Evolutionary conservation across 1,284 basidiomycete genomes (phyloP).

Genomic region (Malassezia arunalokei): DNA sequence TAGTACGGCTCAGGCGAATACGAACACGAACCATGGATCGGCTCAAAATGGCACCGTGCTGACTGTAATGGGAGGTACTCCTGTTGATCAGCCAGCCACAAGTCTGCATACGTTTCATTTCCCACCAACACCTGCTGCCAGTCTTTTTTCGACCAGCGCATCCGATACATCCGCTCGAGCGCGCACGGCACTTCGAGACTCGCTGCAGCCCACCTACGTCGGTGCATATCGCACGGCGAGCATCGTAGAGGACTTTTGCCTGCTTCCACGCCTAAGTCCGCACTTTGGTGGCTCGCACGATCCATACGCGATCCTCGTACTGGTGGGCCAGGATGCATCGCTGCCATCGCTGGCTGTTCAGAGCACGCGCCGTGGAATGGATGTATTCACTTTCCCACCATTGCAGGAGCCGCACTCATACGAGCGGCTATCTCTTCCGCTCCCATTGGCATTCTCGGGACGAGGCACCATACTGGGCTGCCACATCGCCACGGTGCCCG

Average conservation of each 20-base stretch:
- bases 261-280: conserved; percentile 61
- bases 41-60: conserved; percentile 47
- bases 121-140: conserved; percentile 56
- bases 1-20: neutral
- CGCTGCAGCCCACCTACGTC: conserved; percentile 51
- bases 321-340: conserved; percentile 26
- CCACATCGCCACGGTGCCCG: conserved; percentile 19
- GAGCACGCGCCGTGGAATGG: conserved; percentile 30
- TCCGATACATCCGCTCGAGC: conserved; percentile 47
- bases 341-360: conserved; percentile 36
- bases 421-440: conserved; percentile 25
- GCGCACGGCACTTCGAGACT: conserved; percentile 18
- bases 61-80: conserved; percentile 62
- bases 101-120: conserved; percentile 63
- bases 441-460: conserved; percentile 28
- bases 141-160: conserved; percentile 46
- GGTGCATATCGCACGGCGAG: conserved; percentile 53
- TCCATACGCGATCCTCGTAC: conserved; percentile 56
- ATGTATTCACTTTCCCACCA: conserved; percentile 35
- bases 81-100: conserved; percentile 50
- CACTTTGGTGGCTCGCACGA: conserved; percentile 62
- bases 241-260: conserved; percentile 58
- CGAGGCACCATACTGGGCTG: conserved; percentile 32
- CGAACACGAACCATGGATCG: neutral
- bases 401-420: neutral